Evolutionary conservation across 106 monocot species (phyloP).

Genomic region (Agapanthus africanus): DNA sequence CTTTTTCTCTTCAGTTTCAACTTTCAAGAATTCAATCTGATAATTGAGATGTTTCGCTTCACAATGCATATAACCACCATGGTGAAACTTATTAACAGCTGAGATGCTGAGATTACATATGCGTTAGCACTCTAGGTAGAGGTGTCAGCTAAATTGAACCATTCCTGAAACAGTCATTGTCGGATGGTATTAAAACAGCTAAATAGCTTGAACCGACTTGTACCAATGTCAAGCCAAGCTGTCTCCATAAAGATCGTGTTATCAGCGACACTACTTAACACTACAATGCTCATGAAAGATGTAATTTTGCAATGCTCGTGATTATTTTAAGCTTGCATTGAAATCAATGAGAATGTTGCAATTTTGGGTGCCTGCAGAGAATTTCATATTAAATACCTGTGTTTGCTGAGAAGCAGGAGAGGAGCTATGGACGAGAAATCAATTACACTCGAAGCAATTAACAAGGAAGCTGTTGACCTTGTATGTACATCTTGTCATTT

Average conservation of each 20-base stretch:
- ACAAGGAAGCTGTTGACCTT: conserved; percentile 39
- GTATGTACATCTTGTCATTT: conserved; percentile 12
- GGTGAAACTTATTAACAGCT: background rate
- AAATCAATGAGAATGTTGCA: background rate
- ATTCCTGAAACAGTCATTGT: background rate
- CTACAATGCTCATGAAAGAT: background rate
- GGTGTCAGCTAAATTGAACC: background rate
- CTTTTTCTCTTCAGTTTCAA: background rate
- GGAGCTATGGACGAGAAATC: conserved; percentile 23
- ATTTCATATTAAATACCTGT: background rate
- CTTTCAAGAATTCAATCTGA: no score
- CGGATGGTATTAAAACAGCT: background rate
- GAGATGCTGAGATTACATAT: background rate
- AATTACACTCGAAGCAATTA: conserved; percentile 30
- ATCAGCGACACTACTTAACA: background rate
- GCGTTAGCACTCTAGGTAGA: background rate
- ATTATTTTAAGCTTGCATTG: background rate
- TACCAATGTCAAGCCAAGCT: background rate
- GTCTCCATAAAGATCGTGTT: background rate
- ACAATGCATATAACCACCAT: background rate
- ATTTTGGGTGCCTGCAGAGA: conserved; percentile 19
- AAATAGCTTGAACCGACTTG: background rate
- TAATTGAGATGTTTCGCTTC: background rate
- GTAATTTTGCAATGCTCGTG: background rate
- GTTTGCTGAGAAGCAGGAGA: conserved; percentile 2